phyloP scores from a whole-genome alignment of 352 stramenopile species.

The Phytophthora crassamura region DNA sequence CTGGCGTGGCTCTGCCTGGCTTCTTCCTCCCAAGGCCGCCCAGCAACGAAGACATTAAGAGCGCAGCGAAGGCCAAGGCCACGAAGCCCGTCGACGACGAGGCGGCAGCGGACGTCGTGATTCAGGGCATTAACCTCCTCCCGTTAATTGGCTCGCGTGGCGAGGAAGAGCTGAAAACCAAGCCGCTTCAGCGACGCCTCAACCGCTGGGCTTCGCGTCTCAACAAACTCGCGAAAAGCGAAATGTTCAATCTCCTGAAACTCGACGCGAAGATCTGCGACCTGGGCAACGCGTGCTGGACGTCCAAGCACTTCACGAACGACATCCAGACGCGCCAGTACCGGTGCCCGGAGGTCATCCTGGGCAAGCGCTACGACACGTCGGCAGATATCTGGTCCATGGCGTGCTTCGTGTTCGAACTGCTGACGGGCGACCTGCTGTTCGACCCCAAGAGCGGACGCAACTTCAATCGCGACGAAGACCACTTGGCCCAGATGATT shows the following conservation, averaged over 20 bases:
- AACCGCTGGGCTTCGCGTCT: constrained; percentile 51
- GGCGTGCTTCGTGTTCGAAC: constrained; percentile 99
- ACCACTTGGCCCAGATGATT: constrained; percentile 99
- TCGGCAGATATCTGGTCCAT: constrained; percentile 99
- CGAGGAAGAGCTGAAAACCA: constrained; percentile 21
- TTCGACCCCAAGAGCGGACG: constrained; percentile 97
- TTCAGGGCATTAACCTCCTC: constrained; percentile 58
- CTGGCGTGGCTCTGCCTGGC: constrained; percentile 56
- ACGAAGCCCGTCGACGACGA: constrained; percentile 11
- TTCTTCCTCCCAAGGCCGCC: constrained; percentile 61
- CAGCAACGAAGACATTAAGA: constrained; percentile 24
- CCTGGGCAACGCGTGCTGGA: constrained; percentile 99
- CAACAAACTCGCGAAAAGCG: constrained; percentile 39
- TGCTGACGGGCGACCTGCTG: constrained; percentile 99
- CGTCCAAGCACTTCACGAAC: constrained; percentile 98
- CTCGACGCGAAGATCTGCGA: constrained; percentile 95
- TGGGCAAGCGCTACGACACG: constrained; percentile 97
- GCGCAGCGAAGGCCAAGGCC: constrained; percentile 6
- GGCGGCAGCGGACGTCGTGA: constrained; percentile 27
- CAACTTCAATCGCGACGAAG: constrained; percentile 91
- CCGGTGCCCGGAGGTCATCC: constrained; percentile 97
- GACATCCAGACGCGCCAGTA: constrained; percentile 99
- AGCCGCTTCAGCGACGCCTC: constrained; percentile 44
- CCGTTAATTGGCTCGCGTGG: constrained; percentile 20
- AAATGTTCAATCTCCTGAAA: constrained; percentile 67